Evolutionary conservation across 257 asterid genomes (phyloP).

Genomic region (Solanum peruvianum): DNA sequence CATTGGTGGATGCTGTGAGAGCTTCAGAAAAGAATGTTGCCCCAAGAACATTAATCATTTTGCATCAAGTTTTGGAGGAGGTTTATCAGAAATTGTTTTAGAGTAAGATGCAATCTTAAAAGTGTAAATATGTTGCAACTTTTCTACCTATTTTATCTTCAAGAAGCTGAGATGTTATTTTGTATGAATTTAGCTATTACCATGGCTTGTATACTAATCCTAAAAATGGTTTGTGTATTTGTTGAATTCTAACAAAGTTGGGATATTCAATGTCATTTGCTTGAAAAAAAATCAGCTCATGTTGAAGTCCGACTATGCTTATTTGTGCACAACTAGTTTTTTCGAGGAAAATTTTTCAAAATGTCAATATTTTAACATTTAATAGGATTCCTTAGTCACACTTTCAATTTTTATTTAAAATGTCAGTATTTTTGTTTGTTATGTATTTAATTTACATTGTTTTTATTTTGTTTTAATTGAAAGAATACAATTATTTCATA

Average conservation of each 20-base stretch:
- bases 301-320: not conserved
- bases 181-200: not conserved
- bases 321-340: not conserved
- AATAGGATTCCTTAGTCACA: too few relatives aligned
- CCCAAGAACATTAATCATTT: conserved; percentile 11
- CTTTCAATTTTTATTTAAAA: too few relatives aligned
- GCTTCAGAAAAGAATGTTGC: conserved; percentile 45
- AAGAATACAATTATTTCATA: too few relatives aligned
- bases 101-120: conserved; percentile 13
- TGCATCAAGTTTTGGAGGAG: conserved; percentile 18
- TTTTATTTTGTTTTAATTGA: too few relatives aligned
- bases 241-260: not conserved
- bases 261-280: not conserved
- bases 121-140: not conserved
- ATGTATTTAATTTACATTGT: too few relatives aligned
- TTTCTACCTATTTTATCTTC: not conserved
- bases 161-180: not conserved
- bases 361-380: too few relatives aligned
- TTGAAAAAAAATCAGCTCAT: not conserved
- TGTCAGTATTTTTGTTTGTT: too few relatives aligned
- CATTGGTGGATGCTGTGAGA: conserved; percentile 35
- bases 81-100: conserved; percentile 44
- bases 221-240: not conserved
- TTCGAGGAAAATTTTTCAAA: too few relatives aligned
- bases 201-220: not conserved